Conservation (phyloP, 495 filamentous ascomycete species). For the Penicillium desertorum region DNA sequence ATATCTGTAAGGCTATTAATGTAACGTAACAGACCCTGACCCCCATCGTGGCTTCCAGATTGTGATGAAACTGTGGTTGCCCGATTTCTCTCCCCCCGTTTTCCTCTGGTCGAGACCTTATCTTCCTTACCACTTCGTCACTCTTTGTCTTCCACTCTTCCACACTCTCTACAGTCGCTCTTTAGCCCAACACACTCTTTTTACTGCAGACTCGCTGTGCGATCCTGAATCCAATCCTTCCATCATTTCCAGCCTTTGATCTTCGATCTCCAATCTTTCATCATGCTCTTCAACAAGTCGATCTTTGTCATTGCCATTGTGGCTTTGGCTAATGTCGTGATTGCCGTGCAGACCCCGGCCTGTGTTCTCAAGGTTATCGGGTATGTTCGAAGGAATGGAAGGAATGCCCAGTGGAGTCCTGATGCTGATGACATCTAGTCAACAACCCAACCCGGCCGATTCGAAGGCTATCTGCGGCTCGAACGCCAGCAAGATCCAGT, state of each 20-base stretch:
- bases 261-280: slow-evolving; percentile 14
- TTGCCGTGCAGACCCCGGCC: slow-evolving; percentile 27
- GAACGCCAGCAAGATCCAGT: slow-evolving; percentile 31
- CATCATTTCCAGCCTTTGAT: slow-evolving; percentile 6
- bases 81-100: slow-evolving; percentile 2
- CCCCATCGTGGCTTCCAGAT: slow-evolving; percentile 22
- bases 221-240: slow-evolving; percentile 22
- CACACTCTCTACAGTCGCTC: slow-evolving; percentile 29
- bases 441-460: slow-evolving; percentile 32
- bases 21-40: slow-evolving; percentile 10
- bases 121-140: slow-evolving; percentile 26
- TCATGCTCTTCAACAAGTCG: slow-evolving; percentile 42
- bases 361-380: slow-evolving; percentile 41
- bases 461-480: slow-evolving; percentile 34
- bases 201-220: slow-evolving; percentile 29
- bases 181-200: slow-evolving; percentile 25
- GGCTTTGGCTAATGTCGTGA: slow-evolving; percentile 38
- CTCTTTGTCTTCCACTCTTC: slow-evolving; percentile 27
- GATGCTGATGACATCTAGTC: slow-evolving; percentile 8
- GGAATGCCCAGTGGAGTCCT: background rate
- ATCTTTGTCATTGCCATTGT: slow-evolving; percentile 35
- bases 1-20: background rate
- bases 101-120: slow-evolving; percentile 10
- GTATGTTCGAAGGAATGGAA: slow-evolving; percentile 26
- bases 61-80: slow-evolving; percentile 19